Evolutionary conservation across 1,284 basidiomycete genomes (phyloP), one percentile per base, ranked within the genome.

Genomic region (Tilletia caries): DNA sequence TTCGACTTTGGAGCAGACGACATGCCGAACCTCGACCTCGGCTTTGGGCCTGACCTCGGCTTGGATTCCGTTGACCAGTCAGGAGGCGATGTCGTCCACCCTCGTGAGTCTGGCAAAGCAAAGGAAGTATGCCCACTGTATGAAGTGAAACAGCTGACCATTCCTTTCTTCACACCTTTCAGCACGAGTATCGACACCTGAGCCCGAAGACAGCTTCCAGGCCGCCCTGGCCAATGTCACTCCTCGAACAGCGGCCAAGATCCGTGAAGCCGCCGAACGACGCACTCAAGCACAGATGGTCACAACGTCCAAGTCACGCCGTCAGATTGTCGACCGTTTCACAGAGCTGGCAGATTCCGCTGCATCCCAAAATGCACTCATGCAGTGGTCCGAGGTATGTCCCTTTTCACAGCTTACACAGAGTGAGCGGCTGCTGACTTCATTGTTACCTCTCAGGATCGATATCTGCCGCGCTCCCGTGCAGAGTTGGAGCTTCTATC

Each of bases 391-490:
- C 13, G 15, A 25, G 37, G 27, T 58, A 33, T 12, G 43, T 58
- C 20, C 15, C 15, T 41, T 41, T 15, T 6, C 10, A 15, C 37
- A 5, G 60, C 27, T 52, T 25, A 65, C 13, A 66, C 27, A 18
- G 15, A 25, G 15, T 32, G 44, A 25, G 25, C 50, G 43, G 54
- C 65, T 12, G 25, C 43, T 46, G 43, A 13, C 43, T 25, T 15
- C 6, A 10, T 34, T 18, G 41, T 52, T 48, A 27, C 54, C 27
- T 25, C 27, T 60, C 73, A 84, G 71, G 90, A 92, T 71, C 89
- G 89, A 66, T 94, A 90, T 82, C 89, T 96, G 64, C 92, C 93
- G 5, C 88, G 90, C 34, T 92, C 93, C 13, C 86, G 91, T 1
- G 87, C 91, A 66, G 65, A 92, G 67, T 89, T 93, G 87, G 89